Conservation (phyloP, 495 filamentous ascomycete species). For the Tuber calosporum region DNA sequence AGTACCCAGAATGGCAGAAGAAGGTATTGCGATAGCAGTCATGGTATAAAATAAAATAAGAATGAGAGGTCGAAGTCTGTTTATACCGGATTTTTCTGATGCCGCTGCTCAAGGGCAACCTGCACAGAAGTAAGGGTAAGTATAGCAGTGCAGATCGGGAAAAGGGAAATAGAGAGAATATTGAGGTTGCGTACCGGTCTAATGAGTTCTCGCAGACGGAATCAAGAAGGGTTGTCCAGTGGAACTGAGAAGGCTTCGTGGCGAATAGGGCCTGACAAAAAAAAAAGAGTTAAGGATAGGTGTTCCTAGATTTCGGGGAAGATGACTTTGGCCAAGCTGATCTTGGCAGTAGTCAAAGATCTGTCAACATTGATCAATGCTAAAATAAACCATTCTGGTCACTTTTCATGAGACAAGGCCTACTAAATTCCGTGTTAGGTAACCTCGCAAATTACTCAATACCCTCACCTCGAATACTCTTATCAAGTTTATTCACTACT, state of each 20-base stretch:
- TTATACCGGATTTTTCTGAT: conserved; percentile 41
- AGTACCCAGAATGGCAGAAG: conserved; percentile 19
- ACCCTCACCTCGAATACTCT: too few species aligned
- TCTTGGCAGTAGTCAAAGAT: not conserved
- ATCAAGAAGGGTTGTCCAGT: not conserved
- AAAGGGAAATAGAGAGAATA: not conserved
- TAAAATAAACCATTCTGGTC: not conserved
- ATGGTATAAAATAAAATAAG: too few species aligned
- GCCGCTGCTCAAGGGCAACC: not conserved
- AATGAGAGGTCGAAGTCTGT: conserved; percentile 6
- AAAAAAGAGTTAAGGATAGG: conserved; percentile 3
- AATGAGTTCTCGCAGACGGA: not conserved
- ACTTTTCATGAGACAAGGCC: not conserved
- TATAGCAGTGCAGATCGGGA: not conserved
- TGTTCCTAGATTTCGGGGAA: not conserved
- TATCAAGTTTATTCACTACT: too few species aligned
- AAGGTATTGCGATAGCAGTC: conserved; percentile 18
- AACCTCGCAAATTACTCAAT: not conserved
- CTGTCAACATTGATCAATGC: not conserved
- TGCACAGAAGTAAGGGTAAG: not conserved
- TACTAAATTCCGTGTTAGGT: not conserved
- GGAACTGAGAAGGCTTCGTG: not conserved
- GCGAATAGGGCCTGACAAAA: not conserved
- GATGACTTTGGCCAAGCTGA: not conserved
- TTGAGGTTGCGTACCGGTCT: not conserved